Base-by-base conservation (phyloP, 805 yeast species). In the Myxozyma sirexii region DNA sequence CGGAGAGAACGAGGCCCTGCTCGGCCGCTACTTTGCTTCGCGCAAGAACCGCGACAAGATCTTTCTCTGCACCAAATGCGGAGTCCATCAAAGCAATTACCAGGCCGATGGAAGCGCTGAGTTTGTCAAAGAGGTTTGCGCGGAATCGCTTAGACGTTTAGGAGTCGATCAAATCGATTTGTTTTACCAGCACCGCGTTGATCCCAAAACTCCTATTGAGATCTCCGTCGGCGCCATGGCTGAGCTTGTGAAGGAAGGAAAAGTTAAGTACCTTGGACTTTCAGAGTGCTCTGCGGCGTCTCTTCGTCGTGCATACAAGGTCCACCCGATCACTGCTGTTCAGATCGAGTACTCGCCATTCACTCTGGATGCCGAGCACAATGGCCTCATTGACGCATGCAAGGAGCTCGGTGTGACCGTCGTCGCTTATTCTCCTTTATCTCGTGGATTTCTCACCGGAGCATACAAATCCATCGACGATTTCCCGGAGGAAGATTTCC, bases 401-500 rank as follows among this genome's bases (percentile, higher is more conserved):
- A 79, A 81, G 21, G 83, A 85, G 62, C 73, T 79, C 35, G 77
- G 77, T 15, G 81, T 91, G 57, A 87, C 94, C 13, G 76, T 89
- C 31, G 77, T 89, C 58, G 88, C 91, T 26, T 91, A 91, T 74
- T 87, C 96, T 31, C 97, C 97, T 31, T 77, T 91, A 56, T 86
- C 91, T 8, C 80, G 88, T 68, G 97, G 97, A 0, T 76, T 86
- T 61, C 78, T 91, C 56, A 85, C 93, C 2, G 96, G 94, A 57
- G 63, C 69, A 35, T 73, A 84, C 54, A 82, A 74, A 26, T 72
- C 79, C 4, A 67, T 74, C 21, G 68, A 72, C 0, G 85, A 82
- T 21, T 56, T 64, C 55, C 82, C 85, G 10, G 76, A 77, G 45
- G 85, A 82, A 44, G 94, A 87, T 68, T 63, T 83, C 59, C 79